Evolutionary conservation across 495 filamentous ascomycete genomes (phyloP).

Genomic region (Aspergillus incahuasiensis): DNA sequence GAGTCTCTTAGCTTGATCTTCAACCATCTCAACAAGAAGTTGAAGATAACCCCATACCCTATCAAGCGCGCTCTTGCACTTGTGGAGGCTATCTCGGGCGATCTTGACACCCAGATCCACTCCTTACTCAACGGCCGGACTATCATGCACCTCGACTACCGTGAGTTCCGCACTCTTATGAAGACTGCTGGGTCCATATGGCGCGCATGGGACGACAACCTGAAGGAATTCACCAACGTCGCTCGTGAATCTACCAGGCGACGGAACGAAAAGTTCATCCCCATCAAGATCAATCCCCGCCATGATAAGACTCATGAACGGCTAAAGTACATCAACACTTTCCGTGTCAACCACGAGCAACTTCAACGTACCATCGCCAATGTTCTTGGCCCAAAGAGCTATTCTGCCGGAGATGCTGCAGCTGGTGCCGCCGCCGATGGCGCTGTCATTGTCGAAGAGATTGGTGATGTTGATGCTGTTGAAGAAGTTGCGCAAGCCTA

Average conservation of each 20-base stretch:
- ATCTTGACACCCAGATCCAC: conserved; percentile 82
- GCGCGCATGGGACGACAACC: conserved; percentile 86
- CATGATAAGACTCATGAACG: conserved; percentile 85
- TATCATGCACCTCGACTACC: conserved; percentile 86
- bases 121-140: conserved; percentile 77
- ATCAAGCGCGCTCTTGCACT: conserved; percentile 85
- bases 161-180: conserved; percentile 83
- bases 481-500: conserved; percentile 94
- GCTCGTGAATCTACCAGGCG: conserved; percentile 88
- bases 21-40: conserved; percentile 90
- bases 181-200: conserved; percentile 79
- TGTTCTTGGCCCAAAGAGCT: conserved; percentile 71
- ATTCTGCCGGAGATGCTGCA: conserved; percentile 41
- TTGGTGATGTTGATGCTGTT: conserved; percentile 97
- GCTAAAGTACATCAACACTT: conserved; percentile 86
- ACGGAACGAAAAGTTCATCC: conserved; percentile 93
- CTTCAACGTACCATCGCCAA: conserved; percentile 92
- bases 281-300: conserved; percentile 85
- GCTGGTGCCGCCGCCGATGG: conserved; percentile 49
- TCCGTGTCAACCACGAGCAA: conserved; percentile 95
- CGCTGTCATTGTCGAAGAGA: conserved; percentile 77
- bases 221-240: conserved; percentile 96
- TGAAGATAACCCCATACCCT: conserved; percentile 91
- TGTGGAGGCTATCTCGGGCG: conserved; percentile 96
- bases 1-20: conserved; percentile 87